A percentile compares a stretch with the other conserved stretches of the same genome.
Conservation (phyloP, 768 basidiomycete genomes). For the Brasilioporus rufonigricans region DNA sequence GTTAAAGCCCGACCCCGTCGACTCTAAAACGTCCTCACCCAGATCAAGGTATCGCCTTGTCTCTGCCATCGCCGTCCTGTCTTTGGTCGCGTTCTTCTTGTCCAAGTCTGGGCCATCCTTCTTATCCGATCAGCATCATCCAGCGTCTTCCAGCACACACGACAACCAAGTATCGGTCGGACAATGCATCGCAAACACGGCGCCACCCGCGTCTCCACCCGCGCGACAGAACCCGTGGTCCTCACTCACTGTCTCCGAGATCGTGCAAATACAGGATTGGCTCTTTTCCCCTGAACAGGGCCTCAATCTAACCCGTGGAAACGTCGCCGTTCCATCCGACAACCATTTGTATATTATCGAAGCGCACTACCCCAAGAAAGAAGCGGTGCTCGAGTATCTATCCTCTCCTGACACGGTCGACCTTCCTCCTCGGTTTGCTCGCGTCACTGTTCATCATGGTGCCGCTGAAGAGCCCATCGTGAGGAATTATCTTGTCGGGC, state of each 20-base stretch:
- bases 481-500: slow-evolving; percentile 57
- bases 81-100: slow-evolving; percentile 11
- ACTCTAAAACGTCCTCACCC: background rate
- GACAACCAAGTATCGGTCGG: slow-evolving; percentile 15
- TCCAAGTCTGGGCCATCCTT: slow-evolving; percentile 2
- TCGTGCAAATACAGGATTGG: slow-evolving; percentile 44
- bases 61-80: slow-evolving; percentile 13
- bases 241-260: slow-evolving; percentile 45
- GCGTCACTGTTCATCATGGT: slow-evolving; percentile 53
- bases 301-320: slow-evolving; percentile 47
- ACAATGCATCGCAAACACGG: slow-evolving; percentile 34
- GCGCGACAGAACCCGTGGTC: slow-evolving; percentile 51
- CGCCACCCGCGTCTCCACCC: slow-evolving; percentile 39
- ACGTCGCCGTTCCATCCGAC: slow-evolving; percentile 37
- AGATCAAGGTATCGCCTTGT: slow-evolving; percentile 13
- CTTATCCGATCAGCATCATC: background rate
- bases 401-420: slow-evolving; percentile 26
- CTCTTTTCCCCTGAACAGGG: slow-evolving; percentile 38
- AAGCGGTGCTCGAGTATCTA: slow-evolving; percentile 45
- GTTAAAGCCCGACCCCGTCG: slow-evolving; percentile 8
- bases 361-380: slow-evolving; percentile 47
- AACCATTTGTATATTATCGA: slow-evolving; percentile 54
- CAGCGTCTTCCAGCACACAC: background rate
- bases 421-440: slow-evolving; percentile 41
- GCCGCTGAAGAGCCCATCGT: slow-evolving; percentile 40